Conservation (phyloP, 2,329 filamentous ascomycete species). For the Trichoderma koningiopsis region DNA sequence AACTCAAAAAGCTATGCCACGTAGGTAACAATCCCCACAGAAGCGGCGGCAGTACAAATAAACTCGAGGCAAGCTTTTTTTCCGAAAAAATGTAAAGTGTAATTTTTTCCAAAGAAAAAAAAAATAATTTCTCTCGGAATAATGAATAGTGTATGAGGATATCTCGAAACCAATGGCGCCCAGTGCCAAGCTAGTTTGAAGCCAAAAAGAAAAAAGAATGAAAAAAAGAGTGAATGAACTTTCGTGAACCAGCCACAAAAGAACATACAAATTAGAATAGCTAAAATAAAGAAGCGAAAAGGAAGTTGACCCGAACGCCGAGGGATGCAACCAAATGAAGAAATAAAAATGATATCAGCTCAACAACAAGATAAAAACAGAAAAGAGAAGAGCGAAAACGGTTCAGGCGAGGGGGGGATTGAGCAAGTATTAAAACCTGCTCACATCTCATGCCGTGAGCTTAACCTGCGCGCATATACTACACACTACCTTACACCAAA, state of each 20-base stretch:
- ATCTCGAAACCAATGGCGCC: conserved; percentile 48
- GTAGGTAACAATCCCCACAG: background rate
- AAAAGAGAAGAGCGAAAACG: background rate
- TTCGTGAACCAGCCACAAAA: conserved; percentile 37
- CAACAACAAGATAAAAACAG: background rate
- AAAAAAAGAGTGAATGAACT: conserved; percentile 33
- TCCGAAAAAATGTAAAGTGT: background rate
- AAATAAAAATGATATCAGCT: background rate
- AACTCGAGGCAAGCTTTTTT: background rate
- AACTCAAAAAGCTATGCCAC: background rate
- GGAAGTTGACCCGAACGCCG: background rate
- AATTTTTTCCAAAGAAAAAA: background rate
- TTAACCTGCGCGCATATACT: conserved; percentile 12
- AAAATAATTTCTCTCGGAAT: background rate
- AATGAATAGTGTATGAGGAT: background rate
- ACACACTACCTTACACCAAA: conserved; percentile 31
- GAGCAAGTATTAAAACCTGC: conserved; percentile 26
- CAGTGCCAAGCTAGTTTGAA: conserved; percentile 61
- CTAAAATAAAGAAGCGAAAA: background rate
- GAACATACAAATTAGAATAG: conserved; percentile 34
- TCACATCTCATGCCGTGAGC: background rate
- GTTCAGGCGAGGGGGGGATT: background rate
- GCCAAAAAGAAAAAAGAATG: conserved; percentile 39
- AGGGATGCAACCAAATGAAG: background rate
- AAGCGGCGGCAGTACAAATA: background rate